phyloP scores from a whole-genome alignment of 176 grass and related monocot genomes.

The Triticum monococcum region DNA sequence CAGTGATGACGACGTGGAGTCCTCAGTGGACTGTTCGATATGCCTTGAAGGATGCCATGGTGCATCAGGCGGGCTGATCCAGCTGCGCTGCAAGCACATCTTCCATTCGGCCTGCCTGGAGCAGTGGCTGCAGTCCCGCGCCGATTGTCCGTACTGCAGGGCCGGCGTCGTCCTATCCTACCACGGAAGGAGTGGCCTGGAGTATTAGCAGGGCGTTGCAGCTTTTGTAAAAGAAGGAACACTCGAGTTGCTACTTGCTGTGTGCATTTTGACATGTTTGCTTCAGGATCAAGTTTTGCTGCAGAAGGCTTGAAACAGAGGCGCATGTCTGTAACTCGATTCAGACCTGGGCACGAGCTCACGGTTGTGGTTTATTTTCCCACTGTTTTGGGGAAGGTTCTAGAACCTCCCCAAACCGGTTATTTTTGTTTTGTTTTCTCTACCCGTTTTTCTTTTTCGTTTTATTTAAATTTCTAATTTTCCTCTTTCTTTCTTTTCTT shows the following conservation, averaged over 20 bases:
- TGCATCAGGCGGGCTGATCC: background rate
- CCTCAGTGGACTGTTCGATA: slow-evolving; percentile 37
- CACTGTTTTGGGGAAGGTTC: too few species aligned
- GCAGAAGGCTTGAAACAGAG: background rate
- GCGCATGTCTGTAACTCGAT: background rate
- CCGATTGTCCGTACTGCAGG: slow-evolving; percentile 44
- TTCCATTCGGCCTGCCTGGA: slow-evolving; percentile 45
- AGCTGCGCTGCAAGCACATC: slow-evolving; percentile 44
- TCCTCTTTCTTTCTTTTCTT: too few species aligned
- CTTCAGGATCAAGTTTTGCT: background rate
- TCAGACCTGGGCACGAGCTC: too few species aligned
- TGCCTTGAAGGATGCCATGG: slow-evolving; percentile 42
- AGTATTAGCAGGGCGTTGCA: background rate
- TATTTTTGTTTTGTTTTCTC: too few species aligned
- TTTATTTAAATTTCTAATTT: too few species aligned
- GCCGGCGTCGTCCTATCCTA: background rate
- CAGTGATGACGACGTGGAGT: background rate
- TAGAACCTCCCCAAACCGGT: too few species aligned
- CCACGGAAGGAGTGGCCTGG: background rate
- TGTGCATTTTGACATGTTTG: background rate
- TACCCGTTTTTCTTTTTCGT: too few species aligned
- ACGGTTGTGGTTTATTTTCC: too few species aligned
- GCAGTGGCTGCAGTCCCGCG: slow-evolving; percentile 37
- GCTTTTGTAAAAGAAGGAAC: background rate
- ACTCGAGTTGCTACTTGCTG: background rate